Base-by-base conservation (phyloP, 2,329 filamentous ascomycete genomes). In the Colletotrichum musae region DNA sequence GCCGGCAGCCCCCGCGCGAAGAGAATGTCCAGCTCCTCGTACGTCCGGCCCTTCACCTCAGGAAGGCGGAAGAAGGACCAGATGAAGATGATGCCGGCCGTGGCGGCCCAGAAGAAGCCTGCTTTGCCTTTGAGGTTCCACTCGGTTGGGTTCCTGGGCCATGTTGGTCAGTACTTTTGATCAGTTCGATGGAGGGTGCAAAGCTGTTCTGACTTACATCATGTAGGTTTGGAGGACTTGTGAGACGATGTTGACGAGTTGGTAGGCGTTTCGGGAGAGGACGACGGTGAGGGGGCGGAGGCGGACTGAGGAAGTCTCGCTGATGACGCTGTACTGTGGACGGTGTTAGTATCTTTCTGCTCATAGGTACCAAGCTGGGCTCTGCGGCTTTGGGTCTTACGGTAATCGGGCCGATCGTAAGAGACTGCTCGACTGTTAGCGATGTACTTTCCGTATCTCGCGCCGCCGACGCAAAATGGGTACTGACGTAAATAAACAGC, bases 51-150 rank as follows among this genome's bases (percentile, higher is more conserved):
- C 50, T 83, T 84, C 0, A 85, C 83, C 75, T 89, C 87, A 5
- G 85, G 86, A 7, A 87, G 75, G 21, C 83, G 84, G 73, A 86
- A 86, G 71, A 79, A 87, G 0, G 84, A 80, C 81, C 87, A 89
- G 1, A 82, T 72, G 4, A 86, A 80, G 24, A 84, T 78, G 6
- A 82, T 64, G 21, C 84, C 76, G 65, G 83, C 82, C 21, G 84
- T 80, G 6, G 75, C 77, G 1, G 76, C 80, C 80, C 82, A 84
- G 71, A 84, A 81, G 67, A 81, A 85, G 68, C 86, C 77, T 0
- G 80, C 80, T 72, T 82, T 82, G 4, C 80, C 80, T 69, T 78
- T 77, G 5, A 77, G 73, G 59, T 83, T 80, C 80, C 80, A 82
- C 7, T 78, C 80, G 0, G 74, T 75, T 0, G 77, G 75, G 47